Evolutionary conservation across 805 yeast genomes (phyloP).

Genomic region (Maudiozyma saulgeensis): DNA sequence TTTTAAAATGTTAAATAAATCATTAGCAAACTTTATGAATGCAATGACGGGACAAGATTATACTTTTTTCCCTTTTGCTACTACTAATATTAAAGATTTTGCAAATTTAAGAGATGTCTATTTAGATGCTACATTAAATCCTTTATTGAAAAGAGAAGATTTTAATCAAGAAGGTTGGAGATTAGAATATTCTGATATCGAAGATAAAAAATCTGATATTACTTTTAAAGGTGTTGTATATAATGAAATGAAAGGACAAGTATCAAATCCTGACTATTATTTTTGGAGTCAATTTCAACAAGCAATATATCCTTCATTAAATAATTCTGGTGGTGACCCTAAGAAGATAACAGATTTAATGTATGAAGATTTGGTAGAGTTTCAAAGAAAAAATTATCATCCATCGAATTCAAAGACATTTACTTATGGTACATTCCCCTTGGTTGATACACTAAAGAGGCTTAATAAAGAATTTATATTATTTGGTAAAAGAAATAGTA

Average conservation of each 20-base stretch:
- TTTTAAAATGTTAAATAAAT: slow-evolving; percentile 90
- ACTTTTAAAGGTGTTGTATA: slow-evolving; percentile 91
- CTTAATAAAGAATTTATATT: slow-evolving; percentile 40
- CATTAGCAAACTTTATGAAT: slow-evolving; percentile 94
- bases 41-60: slow-evolving; percentile 98
- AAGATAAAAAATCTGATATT: slow-evolving; percentile 52
- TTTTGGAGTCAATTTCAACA: slow-evolving; percentile 80
- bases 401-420: slow-evolving; percentile 83
- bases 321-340: slow-evolving; percentile 95
- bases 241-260: slow-evolving; percentile 97
- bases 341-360: slow-evolving; percentile 59
- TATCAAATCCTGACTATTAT: slow-evolving; percentile 77
- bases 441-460: slow-evolving; percentile 48
- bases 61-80: slow-evolving; percentile 92
- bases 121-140: slow-evolving; percentile 77
- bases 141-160: slow-evolving; percentile 67
- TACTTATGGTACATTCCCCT: slow-evolving; percentile 75
- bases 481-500: slow-evolving; percentile 43
- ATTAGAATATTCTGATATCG: slow-evolving; percentile 57
- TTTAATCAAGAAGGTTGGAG: slow-evolving; percentile 98
- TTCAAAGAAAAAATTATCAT: slow-evolving; percentile 70
- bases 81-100: slow-evolving; percentile 78
- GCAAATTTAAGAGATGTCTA: slow-evolving; percentile 79
- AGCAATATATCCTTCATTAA: slow-evolving; percentile 70
- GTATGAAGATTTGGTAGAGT: slow-evolving; percentile 67